Conservation (phyloP, 805 yeast species). For the Kodamaea kakaduensis region DNA sequence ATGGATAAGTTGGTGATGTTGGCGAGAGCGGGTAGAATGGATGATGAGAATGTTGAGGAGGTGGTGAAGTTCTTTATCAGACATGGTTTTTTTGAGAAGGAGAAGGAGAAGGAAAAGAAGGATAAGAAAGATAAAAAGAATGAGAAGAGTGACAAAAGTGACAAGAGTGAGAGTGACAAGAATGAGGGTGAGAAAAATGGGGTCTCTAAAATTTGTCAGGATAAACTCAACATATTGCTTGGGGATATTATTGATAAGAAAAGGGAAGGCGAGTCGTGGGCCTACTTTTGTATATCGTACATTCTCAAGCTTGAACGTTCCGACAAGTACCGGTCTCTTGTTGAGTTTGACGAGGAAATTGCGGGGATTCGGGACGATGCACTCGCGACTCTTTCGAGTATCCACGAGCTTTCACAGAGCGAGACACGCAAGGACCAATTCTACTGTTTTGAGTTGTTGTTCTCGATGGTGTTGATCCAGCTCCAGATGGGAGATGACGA, state of each 20-base stretch:
- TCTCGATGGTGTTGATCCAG: constrained; percentile 74
- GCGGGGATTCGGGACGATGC: constrained; percentile 45
- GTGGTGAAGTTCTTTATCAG: constrained; percentile 37
- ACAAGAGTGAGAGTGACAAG: constrained; percentile 11
- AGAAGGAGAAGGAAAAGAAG: constrained; percentile 9
- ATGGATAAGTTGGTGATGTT: constrained; percentile 56
- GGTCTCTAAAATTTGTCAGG: constrained; percentile 38
- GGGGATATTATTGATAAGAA: constrained; percentile 49
- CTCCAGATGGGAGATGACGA: constrained; percentile 76
- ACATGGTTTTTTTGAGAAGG: constrained; percentile 37
- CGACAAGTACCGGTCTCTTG: constrained; percentile 17
- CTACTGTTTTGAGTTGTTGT: constrained; percentile 67
- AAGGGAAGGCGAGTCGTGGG: constrained; percentile 56
- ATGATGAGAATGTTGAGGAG: constrained; percentile 27
- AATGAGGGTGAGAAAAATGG: background rate
- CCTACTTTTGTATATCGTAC: constrained; percentile 47
- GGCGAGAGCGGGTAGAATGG: constrained; percentile 42
- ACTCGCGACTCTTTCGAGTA: constrained; percentile 38
- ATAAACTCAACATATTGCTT: constrained; percentile 65
- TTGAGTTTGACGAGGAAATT: constrained; percentile 59
- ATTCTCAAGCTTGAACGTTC: constrained; percentile 25
- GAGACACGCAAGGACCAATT: constrained; percentile 41
- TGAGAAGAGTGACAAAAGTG: constrained; percentile 5
- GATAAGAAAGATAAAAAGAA: constrained; percentile 9
- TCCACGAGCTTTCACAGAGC: constrained; percentile 19